phyloP scores from a whole-genome alignment of 768 basidiomycete genomes.

The Pleurotus giganteus region DNA sequence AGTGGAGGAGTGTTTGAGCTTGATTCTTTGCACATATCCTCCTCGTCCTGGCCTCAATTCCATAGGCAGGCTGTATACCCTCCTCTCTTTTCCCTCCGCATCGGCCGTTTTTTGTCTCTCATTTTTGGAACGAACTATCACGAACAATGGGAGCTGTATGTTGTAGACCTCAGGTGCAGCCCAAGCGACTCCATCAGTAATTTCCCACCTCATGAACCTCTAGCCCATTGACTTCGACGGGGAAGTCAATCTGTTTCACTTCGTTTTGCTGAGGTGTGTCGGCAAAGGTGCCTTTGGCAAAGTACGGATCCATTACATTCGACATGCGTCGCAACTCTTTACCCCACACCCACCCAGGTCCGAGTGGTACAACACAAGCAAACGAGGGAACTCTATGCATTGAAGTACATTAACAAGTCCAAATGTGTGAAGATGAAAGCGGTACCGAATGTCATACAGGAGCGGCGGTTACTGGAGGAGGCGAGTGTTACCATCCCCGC shows the following conservation, averaged over 20 bases:
- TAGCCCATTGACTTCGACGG: conserved; percentile 96
- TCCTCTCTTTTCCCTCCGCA: neutral
- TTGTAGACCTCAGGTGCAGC: conserved; percentile 74
- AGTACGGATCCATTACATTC: conserved; percentile 40
- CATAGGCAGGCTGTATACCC: conserved; percentile 8
- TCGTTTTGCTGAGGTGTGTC: conserved; percentile 91
- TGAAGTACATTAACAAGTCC: conserved; percentile 99
- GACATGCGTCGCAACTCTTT: conserved; percentile 13
- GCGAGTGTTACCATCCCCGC: conserved; percentile 34
- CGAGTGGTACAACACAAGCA: conserved; percentile 99
- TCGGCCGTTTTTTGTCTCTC: neutral
- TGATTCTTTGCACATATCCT: conserved; percentile 1
- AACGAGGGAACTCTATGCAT: conserved; percentile 92
- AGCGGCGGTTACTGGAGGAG: conserved; percentile 93
- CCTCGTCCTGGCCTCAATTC: conserved; percentile 1
- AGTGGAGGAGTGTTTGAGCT: neutral
- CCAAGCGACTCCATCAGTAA: neutral
- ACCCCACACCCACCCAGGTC: conserved; percentile 54
- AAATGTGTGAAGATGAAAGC: conserved; percentile 99
- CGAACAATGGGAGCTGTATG: conserved; percentile 76
- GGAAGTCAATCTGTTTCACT: conserved; percentile 96
- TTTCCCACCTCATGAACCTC: conserved; percentile 7
- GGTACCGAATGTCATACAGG: conserved; percentile 95
- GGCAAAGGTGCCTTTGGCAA: conserved; percentile 99
- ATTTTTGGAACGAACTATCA: conserved; percentile 13